Percentiles rank a stretch among this genome's conserved stretches.
These are phyloP conservation scores for Plasmodium vinckei DNA, from an alignment of 169 alveolate species.

Conservation along the genomic window DNA sequence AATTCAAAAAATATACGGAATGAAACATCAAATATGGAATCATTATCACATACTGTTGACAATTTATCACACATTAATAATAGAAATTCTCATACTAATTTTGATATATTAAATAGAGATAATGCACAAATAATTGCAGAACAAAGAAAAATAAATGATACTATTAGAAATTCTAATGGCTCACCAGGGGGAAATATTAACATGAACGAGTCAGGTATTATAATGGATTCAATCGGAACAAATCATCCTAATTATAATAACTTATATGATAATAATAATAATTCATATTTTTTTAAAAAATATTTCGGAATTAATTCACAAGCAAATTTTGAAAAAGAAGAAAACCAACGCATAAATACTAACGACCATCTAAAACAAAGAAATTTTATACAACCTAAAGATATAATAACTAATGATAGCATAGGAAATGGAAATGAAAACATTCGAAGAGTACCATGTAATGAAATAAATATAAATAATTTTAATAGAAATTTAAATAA, in stretches of 20 bases:
- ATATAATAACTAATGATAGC: too few species aligned
- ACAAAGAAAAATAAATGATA: constrained; percentile 1
- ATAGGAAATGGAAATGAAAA: too few species aligned
- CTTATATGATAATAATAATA: constrained; percentile 15
- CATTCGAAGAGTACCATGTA: too few species aligned
- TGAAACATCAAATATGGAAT: not conserved
- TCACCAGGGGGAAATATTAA: not conserved
- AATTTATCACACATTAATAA: not conserved
- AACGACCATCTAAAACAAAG: not conserved
- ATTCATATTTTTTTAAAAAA: constrained; percentile 33
- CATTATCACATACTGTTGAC: not conserved
- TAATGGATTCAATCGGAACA: not conserved
- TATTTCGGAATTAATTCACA: constrained; percentile 6
- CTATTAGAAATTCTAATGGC: not conserved
- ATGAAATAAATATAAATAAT: too few species aligned
- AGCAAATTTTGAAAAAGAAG: constrained; percentile 18
- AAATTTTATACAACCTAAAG: constrained; percentile 5
- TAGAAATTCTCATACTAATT: not conserved
- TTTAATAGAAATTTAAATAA: not conserved
- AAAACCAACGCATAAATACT: constrained; percentile 14
- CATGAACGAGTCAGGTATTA: not conserved
- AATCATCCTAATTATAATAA: constrained; percentile 10
- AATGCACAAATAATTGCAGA: not conserved
- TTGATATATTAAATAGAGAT: constrained; percentile 11
- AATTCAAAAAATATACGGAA: not conserved